Base-by-base conservation (phyloP, 495 filamentous ascomycete genomes). In the Astrocystis sublimbata region DNA sequence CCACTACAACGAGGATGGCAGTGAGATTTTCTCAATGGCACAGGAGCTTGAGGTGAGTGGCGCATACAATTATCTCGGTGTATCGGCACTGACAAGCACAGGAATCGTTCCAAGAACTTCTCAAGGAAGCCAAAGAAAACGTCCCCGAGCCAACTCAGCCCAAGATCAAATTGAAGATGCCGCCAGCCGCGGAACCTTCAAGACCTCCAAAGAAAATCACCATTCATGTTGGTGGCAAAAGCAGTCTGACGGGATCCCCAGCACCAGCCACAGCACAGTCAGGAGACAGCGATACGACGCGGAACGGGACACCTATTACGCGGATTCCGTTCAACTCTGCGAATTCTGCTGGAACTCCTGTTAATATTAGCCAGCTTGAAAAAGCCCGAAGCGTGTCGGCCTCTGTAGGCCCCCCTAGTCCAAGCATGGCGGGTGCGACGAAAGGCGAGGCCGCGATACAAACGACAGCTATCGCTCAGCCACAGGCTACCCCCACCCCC, bases 1-100 rank as follows among this genome's bases (percentile, higher is more conserved):
- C 51, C 83, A 86, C 30, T 97, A 92, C 74, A 97, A 97, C 65
- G 92, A 96, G 67, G 92, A 96, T 66, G 89, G 83, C 3, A 96
- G 92, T 66, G 86, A 88, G 15, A 89, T 96, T 40, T 88, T 82
- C 52, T 76, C 80, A 19, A 79, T 92, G 58, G 90, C 91, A 19
- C 84, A 84, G 19, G 82, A 91, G 33, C 81, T 97, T 12, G 85
- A 96, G 83, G 91, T 91, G 78, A 54, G 82, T 45, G 30, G 5
- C 23, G 36, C 26, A 19, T 10, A 6, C 24, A 33, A 5, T 1
- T 3, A 42, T 17, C 4, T 26, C 10, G 21, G 31, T 35, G 33
- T 3, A 47, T 19, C n/a, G 13, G 28, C 26, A 13, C 50, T 62
- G 64, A 79, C 53, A 47, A 8, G 49, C 15, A 7, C 59, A 92